These are phyloP conservation scores for Penicillium mononematosum DNA, from an alignment of 495 filamentous ascomycete genomes.

Conservation along the genomic window DNA sequence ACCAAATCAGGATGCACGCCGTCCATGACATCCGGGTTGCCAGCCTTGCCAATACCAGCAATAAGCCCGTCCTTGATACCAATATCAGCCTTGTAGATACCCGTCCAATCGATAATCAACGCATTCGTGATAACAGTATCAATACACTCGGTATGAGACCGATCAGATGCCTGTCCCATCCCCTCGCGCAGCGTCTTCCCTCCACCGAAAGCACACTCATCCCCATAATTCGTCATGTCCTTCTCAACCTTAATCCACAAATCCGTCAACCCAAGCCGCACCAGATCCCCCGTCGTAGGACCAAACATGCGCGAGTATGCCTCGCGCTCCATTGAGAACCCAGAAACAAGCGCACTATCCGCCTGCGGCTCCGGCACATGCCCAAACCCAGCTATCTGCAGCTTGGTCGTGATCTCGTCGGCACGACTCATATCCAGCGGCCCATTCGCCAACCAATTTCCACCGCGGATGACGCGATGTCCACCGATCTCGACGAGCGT, in stretches of 20 bases:
- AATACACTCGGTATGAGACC: conserved; percentile 65
- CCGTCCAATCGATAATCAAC: conserved; percentile 84
- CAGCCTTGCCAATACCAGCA: conserved; percentile 90
- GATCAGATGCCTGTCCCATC: conserved; percentile 89
- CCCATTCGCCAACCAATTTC: conserved; percentile 77
- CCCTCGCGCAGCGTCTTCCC: conserved; percentile 94
- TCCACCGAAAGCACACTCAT: conserved; percentile 94
- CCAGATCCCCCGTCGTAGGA: conserved; percentile 81
- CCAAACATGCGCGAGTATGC: conserved; percentile 89
- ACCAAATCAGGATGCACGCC: conserved; percentile 77
- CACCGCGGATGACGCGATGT: conserved; percentile 75
- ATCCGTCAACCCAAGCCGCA: conserved; percentile 80
- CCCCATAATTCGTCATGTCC: conserved; percentile 80
- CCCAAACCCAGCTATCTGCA: conserved; percentile 72
- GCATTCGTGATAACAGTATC: conserved; percentile 94
- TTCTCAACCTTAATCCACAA: conserved; percentile 92
- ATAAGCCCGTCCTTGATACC: conserved; percentile 89
- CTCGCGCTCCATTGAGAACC: conserved; percentile 70
- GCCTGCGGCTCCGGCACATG: conserved; percentile 64
- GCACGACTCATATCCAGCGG: conserved; percentile 58
- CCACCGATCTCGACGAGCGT: conserved; percentile 88
- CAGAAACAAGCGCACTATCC: conserved; percentile 54
- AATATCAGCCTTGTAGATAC: conserved; percentile 97
- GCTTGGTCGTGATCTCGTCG: conserved; percentile 62
- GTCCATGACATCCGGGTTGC: conserved; percentile 96